Base-by-base conservation (phyloP, 1,284 basidiomycete species). In the Pseudozyma hubeiensis region DNA sequence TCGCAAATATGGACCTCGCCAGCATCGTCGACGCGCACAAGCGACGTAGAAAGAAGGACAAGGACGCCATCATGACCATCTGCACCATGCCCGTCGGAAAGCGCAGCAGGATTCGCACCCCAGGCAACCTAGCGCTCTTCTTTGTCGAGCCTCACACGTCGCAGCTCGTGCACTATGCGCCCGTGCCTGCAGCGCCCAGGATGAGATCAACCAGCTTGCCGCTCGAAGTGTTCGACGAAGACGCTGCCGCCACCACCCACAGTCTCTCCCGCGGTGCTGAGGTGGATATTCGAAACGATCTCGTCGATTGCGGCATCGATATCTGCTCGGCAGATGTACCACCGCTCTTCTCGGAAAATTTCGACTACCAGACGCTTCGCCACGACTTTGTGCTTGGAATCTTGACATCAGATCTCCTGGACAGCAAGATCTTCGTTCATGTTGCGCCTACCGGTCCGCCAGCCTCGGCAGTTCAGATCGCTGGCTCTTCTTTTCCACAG, bases 291-390 rank as follows among this genome's bases (percentile, higher is more conserved):
- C 89, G 93, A 53, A 91, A 93, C 81, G 93, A 94, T 84, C 87
- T 94, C 47, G 90, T 94, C 61, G 93, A 94, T 82, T 94, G 93
- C 81, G 90, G 89, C 39, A 78, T 84, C 51, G 80, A 84, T 58
- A 71, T 84, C 33, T 84, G 82, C 77, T 93, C 93, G n/a, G 90
- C 92, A 31, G 92, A 94, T 87, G 92, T 92, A 19, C 94, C 94
- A 0, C 96, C 95, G 0, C 86, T 98, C 5, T 99, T 98, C 86
- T 95, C 97, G 79, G 97, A 99, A 85, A 99, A 99, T 86, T 99
- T 99, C 84, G 97, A 99, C 86, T 99, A 97, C 83, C 91, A 91
- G 49, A 92, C 94, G 84, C 88, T 98, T 68, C 89, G 94, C 59
- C 88, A 90, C 73, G 94, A 99, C 85, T 97, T 99, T 82, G 92